Evolutionary conservation across 78 protist genomes (phyloP).

Genomic region (Dictyostelium brefeldianum): DNA sequence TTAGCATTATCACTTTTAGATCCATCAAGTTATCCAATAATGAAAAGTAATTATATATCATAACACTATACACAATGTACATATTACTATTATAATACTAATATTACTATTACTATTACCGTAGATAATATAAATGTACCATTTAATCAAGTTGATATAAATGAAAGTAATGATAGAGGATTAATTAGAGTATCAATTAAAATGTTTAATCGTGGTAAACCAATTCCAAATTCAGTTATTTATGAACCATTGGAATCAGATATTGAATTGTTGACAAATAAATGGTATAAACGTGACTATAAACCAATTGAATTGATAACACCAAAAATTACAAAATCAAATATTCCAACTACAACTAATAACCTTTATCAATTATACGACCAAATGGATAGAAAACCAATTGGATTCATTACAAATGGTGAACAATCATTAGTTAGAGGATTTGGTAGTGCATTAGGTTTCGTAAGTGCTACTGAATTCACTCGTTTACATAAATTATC

Average conservation of each 20-base stretch:
- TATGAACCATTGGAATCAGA: conserved; percentile 33
- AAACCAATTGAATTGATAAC: conserved; percentile 4
- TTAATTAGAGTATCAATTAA: conserved; percentile 53
- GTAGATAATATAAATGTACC: conserved; percentile 10
- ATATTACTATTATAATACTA: too few relatives aligned
- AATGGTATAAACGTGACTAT: conserved; percentile 2
- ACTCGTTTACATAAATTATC: conserved; percentile 6
- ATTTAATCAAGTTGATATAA: neutral
- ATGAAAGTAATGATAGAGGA: conserved; percentile 54
- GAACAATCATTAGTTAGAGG: conserved; percentile 76
- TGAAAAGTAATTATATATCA: conserved; percentile 75
- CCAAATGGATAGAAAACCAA: conserved; percentile 54
- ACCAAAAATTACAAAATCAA: neutral
- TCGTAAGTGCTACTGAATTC: conserved; percentile 37
- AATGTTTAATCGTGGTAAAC: conserved; percentile 59
- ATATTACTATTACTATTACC: too few relatives aligned
- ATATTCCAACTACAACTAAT: neutral
- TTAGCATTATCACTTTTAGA: conserved; percentile 43
- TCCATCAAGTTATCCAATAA: conserved; percentile 17
- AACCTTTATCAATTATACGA: conserved; percentile 5
- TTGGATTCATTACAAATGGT: conserved; percentile 56
- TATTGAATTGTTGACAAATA: conserved; percentile 2
- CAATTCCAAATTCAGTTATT: conserved; percentile 58
- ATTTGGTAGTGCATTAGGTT: conserved; percentile 64
- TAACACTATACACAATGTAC: too few relatives aligned